Base-by-base conservation (phyloP, 139 green algal genomes). In the Closterium sp. region DNA sequence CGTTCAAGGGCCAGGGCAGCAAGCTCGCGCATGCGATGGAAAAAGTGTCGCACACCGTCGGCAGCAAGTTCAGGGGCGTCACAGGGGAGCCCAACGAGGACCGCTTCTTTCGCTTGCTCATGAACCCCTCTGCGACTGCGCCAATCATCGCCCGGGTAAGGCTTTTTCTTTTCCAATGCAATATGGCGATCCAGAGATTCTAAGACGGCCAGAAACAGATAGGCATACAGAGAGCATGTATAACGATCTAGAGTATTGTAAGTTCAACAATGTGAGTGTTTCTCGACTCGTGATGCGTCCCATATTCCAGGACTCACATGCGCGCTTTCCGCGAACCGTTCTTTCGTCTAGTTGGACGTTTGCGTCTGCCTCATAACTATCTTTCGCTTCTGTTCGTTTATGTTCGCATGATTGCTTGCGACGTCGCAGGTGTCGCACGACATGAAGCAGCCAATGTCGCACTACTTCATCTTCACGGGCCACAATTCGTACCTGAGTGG, bases 401-500 rank as follows among this genome's bases (percentile, higher is more conserved):
- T n/a, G 73, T 4, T 87, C n/a, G 84, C 84, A 22, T 70, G 84
- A 2, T 28, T 9, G 89, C 70, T 91, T 29, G 30, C n/a, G 29
- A 29, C 31, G 28, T 70, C 10, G 38, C 92, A 94, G 92, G 92
- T 94, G 31, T 79, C 30, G 45, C 89, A 93, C 6, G 92, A 94
- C 86, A 94, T 94, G 92, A 94, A 50, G 31, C 70, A 19, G 28
- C 92, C 92, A 6, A 30, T 94, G 13, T 86, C 89, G 24, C 70
- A 94, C 32, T 94, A 94, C 89, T 94, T 89, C 92, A 93, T 93
- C 45, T 93, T 79, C 85, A 93, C 92, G 3, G 29, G 62, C 22
- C 92, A 94, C 85, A 94, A 94, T 70, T 91, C 92, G 85, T 94
- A 94, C 84, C 89, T 94, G 73, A 91, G 30, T 31, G 92, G 92